Evolutionary conservation across 176 grass and related monocot genomes (phyloP), one percentile per base, ranked within the genome.

Genomic region (Carex cristatella): DNA sequence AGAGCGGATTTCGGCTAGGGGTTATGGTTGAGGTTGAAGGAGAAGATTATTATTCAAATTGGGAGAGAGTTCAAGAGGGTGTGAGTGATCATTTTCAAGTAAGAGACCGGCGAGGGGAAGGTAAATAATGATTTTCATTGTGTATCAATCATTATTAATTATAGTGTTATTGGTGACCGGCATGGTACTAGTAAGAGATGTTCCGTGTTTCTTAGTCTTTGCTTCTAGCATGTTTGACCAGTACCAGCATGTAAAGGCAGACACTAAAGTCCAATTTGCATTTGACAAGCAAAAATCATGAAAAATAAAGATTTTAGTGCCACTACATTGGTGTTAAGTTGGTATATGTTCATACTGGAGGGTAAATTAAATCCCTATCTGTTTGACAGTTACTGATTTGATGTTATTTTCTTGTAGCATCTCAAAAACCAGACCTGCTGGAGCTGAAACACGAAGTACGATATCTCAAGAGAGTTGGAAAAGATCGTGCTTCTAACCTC

Each of bases 361-460:
- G 46, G 46, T n/a, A 71, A n/a, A 44, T 18, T 3, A 71, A 71
- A 71, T 46, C 37, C 30, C 44, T 40, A 13, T 70, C 42, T 18
- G n/a, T 5, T 44, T n/a, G 14, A 10, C 37, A 10, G 15, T 71
- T 71, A 15, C 15, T 71, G 13, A 44, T 42, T 33, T 44, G 15
- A 71, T 71, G 37, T 38, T 42, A 1, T 7, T 79, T 56, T 79
- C 35, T 79, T 79, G 51, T 33, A 79, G 75, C 49, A 15, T 79
- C 51, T 79, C 75, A 79, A 59, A 79, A 79, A 58, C 75, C 75
- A 7, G 49, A 58, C 55, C 10, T 57, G 51, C 55, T 79, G 75
- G 6, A 58, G 42, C 12, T 79, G 75, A 14, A 12, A 31, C 19
- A 79, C 2, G 33, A 35, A 4, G 11, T 79, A 79, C 51, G 35